phyloP scores from a whole-genome alignment of 139 green algal genomes.

The Picochlorum sp. region DNA sequence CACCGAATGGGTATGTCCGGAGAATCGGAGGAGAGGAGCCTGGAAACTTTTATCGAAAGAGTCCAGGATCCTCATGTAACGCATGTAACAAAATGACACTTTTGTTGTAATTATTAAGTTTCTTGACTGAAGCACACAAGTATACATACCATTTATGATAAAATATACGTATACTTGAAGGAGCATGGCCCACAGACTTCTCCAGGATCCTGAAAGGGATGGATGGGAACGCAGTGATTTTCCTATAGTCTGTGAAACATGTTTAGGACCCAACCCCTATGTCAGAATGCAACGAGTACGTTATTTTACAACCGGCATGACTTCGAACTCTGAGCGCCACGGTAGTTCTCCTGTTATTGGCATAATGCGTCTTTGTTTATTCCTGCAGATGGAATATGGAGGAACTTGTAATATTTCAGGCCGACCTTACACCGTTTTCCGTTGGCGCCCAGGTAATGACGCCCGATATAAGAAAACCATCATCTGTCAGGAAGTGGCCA shows the following conservation, averaged over 20 bases:
- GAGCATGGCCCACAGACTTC: slow-evolving; percentile 36
- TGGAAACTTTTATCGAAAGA: slow-evolving; percentile 23
- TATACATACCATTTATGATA: no score
- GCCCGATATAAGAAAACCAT: slow-evolving; percentile 97
- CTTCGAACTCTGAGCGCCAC: neutral
- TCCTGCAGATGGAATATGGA: slow-evolving; percentile 72
- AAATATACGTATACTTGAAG: no score
- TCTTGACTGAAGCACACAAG: no score
- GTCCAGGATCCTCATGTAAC: slow-evolving; percentile 27
- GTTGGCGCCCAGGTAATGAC: slow-evolving; percentile 80
- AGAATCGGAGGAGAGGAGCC: neutral
- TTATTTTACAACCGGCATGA: neutral
- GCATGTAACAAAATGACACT: no score
- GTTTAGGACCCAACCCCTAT: slow-evolving; percentile 95
- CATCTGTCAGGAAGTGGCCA: slow-evolving; percentile 96
- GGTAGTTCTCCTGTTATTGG: neutral
- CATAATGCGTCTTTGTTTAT: neutral
- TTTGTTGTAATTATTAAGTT: no score
- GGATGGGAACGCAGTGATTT: slow-evolving; percentile 93
- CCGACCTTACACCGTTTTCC: slow-evolving; percentile 85
- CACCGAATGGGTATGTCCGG: slow-evolving; percentile 13
- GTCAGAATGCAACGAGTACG: slow-evolving; percentile 91
- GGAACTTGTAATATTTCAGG: slow-evolving; percentile 83
- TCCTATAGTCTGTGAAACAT: slow-evolving; percentile 95
- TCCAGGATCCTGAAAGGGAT: slow-evolving; percentile 73